Evolutionary conservation across 768 basidiomycete species (phyloP), one percentile per base, ranked within the genome.

Genomic region (Podaxis sp.): DNA sequence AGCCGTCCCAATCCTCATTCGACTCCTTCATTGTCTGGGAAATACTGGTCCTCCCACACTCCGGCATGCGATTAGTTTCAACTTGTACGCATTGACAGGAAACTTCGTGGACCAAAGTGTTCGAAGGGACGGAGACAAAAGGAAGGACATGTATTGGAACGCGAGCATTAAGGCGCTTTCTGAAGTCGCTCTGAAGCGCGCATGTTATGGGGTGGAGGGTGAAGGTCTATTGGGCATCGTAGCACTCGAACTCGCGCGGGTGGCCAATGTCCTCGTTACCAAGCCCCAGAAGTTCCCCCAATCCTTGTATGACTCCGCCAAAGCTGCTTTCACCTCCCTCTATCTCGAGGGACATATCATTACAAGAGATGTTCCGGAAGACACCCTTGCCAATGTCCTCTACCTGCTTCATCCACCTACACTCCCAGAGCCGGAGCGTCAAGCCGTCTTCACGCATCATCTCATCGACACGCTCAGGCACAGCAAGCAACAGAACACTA

Each of bases 371-470:
- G 66, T 78, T 17, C 64, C 75, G 0, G 75, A 79, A 58, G 44
- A 60, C 19, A 66, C 71, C 30, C 71, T 79, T 7, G 73, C 73
- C 2, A 75, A 80, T 56, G 73, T 77, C 1, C 69, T 79, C 1
- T 76, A 78, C 52, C 70, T 79, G 9, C 69, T 79, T 3, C 73
- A 75, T 61, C 77, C 78, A 17, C 71, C 70, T 0, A 65, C 60
- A 0, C 64, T 67, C 24, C 65, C 75, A n/a, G 61, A 70, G 2
- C 42, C 64, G 15, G 59, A 68, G 3, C 72, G 73, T 13, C 71
- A 70, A 38, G 71, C 74, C 1, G 49, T 65, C 5, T 75, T 79
- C 52, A 73, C 75, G 2, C 68, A 72, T 39, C 67, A 67, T 0
- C 66, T 79, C 0, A 63, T 77, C 1, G 65, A 71, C 33, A 77